Evolutionary conservation across 2,329 filamentous ascomycete species (phyloP).

Genomic region (Fusarium sp.): DNA sequence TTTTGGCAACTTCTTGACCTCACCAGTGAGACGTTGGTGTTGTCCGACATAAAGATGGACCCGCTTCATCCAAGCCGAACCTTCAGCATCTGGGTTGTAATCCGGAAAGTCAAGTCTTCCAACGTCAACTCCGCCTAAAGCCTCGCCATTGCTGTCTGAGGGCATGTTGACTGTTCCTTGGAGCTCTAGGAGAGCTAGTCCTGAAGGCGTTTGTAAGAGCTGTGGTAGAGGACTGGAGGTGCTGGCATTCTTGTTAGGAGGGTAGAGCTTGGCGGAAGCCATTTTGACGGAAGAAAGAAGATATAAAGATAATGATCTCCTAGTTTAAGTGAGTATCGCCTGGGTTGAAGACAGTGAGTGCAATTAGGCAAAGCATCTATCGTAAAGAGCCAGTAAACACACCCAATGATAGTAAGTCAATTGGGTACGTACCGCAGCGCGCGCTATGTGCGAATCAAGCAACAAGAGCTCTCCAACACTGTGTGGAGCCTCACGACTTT

Average conservation of each 20-base stretch:
- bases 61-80: conserved; percentile 88
- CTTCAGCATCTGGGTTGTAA: conserved; percentile 65
- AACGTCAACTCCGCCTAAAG: conserved; percentile 60
- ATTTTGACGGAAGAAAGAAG: conserved; percentile 38
- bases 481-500: conserved; percentile 12
- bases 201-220: conserved; percentile 90
- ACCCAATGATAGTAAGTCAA: background rate
- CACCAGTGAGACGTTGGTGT: conserved; percentile 90
- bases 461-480: background rate
- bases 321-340: too few relatives aligned
- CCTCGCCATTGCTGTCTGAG: conserved; percentile 52
- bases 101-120: conserved; percentile 85
- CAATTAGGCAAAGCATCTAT: background rate
- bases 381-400: background rate
- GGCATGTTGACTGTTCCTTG: conserved; percentile 92
- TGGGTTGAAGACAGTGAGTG: background rate
- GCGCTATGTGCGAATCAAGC: conserved; percentile 4
- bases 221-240: conserved; percentile 75
- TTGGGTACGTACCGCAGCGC: conserved; percentile 18
- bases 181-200: conserved; percentile 90
- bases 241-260: conserved; percentile 51
- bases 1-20: conserved; percentile 87
- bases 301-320: background rate
- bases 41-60: conserved; percentile 91
- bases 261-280: conserved; percentile 60